Conservation (phyloP, 805 yeast genomes). For the Wickerhamomyces subpelliculosus region DNA sequence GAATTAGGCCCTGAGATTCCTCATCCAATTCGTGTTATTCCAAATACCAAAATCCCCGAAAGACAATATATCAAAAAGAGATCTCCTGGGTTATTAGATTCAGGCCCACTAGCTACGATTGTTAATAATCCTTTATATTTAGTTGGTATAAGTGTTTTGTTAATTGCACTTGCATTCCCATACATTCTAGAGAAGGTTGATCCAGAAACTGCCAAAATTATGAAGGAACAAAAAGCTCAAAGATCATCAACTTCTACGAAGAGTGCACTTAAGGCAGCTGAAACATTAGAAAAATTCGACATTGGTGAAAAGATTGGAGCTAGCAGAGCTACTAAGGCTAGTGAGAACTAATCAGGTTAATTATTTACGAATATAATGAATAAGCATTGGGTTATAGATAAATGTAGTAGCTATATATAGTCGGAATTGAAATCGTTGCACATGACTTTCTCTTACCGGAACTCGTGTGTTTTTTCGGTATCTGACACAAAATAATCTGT, state of each 20-base stretch:
- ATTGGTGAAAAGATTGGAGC: not conserved
- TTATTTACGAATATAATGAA: not conserved
- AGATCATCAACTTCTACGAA: not conserved
- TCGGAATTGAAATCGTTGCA: not conserved
- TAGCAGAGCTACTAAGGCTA: not conserved
- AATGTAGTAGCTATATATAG: not conserved
- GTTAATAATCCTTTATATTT: slow-evolving; percentile 31
- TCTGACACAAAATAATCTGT: not conserved
- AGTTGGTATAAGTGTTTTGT: slow-evolving; percentile 22
- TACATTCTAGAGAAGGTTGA: slow-evolving; percentile 31
- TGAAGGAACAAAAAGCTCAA: slow-evolving; percentile 22
- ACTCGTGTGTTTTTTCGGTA: no score
- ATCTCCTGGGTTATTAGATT: slow-evolving; percentile 24
- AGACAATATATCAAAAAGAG: slow-evolving; percentile 28
- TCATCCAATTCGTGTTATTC: slow-evolving; percentile 18
- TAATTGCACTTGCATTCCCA: slow-evolving; percentile 25
- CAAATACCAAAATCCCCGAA: slow-evolving; percentile 22
- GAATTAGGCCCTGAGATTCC: slow-evolving; percentile 3
- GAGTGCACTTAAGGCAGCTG: slow-evolving; percentile 1
- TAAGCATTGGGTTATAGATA: not conserved
- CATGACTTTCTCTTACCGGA: not conserved
- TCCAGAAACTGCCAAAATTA: slow-evolving; percentile 30
- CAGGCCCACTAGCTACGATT: slow-evolving; percentile 31
- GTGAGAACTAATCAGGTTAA: not conserved
- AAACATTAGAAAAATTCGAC: not conserved